Conservation (phyloP, 2,329 filamentous ascomycete species). For the Monilinia laxa region DNA sequence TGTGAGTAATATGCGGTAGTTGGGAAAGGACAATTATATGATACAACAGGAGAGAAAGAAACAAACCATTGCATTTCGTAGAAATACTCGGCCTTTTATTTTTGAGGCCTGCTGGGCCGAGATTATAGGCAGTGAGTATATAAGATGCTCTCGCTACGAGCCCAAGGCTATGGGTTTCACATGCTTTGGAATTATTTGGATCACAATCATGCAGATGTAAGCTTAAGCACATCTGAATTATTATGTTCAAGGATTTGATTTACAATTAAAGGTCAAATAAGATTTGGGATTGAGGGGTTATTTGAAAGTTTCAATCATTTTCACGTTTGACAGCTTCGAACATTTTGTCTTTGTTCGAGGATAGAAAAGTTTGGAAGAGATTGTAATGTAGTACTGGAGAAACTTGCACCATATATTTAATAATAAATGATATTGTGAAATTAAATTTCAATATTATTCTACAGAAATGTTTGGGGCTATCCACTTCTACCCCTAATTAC, state of each 20-base stretch:
- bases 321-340: too few relatives aligned
- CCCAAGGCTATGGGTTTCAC: background rate
- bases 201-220: background rate
- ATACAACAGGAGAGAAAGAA: background rate
- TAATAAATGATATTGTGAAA: background rate
- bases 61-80: background rate
- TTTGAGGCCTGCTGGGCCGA: background rate
- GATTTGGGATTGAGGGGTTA: background rate
- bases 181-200: background rate
- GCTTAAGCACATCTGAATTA: background rate
- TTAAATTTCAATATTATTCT: background rate
- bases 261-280: background rate
- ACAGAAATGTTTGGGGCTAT: background rate
- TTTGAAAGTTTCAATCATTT: background rate
- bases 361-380: too few relatives aligned
- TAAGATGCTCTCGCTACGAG: background rate
- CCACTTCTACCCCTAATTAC: background rate
- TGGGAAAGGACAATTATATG: too few relatives aligned
- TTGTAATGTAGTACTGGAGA: background rate
- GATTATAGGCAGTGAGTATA: background rate
- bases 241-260: background rate
- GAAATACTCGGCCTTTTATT: too few relatives aligned
- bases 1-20: background rate
- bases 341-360: too few relatives aligned
- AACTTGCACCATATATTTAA: too few relatives aligned